Base-by-base conservation (phyloP, 345 rosid genomes). In the Gynandropsis gynandra region DNA sequence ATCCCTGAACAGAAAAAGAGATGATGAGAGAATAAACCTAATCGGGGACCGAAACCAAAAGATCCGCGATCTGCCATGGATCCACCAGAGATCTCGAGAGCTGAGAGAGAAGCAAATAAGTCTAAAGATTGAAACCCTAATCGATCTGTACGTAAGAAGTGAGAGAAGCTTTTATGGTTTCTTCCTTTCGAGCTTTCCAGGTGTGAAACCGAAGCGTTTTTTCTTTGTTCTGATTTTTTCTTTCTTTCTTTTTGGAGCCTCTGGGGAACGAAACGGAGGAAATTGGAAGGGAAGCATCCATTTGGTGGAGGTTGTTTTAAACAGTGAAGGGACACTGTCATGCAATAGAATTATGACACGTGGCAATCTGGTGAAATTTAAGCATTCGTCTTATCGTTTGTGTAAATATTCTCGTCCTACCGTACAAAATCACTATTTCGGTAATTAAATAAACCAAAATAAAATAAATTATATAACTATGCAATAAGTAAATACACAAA, bases 61-160 rank as follows among this genome's bases (percentile, higher is more conserved):
- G 78, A 73, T 44, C 67, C 60, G 5, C 69, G 81, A 76, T 73
- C 74, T 67, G 66, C 76, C 81, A 73, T 73, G 52, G 43, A 55
- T 31, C 34, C 42, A 35, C 54, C 39, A 44, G 40, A 54, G 58
- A 65, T 61, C 64, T 68, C 50, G 38, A 67, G 62, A 20, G 31
- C 57, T 11, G 16, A 20, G 47, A 47, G 44, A 20, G 61, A 27
- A 31, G 29, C 62, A 61, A 6, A 61, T 32, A 38, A 58, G 40
- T 54, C 70, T 64, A 45, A 58, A 41, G 5, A 2, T 24, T 24
- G 4, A 38, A 58, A 47, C 59, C 70, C 70, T 52, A 58, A 41
- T 18, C 61, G 61, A 66, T 66, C 70, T 47, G 65, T 52, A 50
- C 46, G 59, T 24, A 61, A 56, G 54, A 48, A 48, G 59, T 52